These are phyloP conservation scores for Zymoseptoria brevis DNA, from an alignment of 2,329 filamentous ascomycete species.

Conservation along the genomic window DNA sequence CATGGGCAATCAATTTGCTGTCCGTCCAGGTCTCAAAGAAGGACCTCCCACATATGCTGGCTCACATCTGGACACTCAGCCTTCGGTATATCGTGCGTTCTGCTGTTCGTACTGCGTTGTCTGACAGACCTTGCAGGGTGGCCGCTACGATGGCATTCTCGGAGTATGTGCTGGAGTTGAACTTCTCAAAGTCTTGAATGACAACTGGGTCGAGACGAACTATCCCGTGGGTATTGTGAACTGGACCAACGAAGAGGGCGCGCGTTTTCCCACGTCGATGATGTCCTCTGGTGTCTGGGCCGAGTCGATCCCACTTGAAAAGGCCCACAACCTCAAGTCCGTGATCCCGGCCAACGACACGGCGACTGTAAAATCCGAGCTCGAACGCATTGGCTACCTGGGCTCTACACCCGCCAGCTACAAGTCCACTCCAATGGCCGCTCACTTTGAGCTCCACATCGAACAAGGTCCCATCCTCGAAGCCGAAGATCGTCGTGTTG, in stretches of 20 bases:
- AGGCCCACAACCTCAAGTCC: conserved; percentile 55
- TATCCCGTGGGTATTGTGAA: conserved; percentile 68
- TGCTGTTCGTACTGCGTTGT: conserved; percentile 2
- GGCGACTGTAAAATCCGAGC: conserved; percentile 58
- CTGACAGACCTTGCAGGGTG: conserved; percentile 37
- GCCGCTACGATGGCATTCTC: conserved; percentile 68
- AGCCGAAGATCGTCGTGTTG: conserved; percentile 53
- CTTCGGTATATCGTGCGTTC: conserved; percentile 36
- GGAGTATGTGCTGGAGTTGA: conserved; percentile 68
- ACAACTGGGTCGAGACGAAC: conserved; percentile 59
- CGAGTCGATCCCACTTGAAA: conserved; percentile 53
- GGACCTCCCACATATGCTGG: conserved; percentile 61
- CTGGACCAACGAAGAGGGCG: conserved; percentile 79
- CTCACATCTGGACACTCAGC: conserved; percentile 54
- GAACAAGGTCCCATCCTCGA: conserved; percentile 76
- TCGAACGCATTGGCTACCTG: conserved; percentile 64
- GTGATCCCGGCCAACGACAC: conserved; percentile 48
- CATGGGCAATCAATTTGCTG: conserved; percentile 76
- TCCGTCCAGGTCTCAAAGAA: conserved; percentile 54
- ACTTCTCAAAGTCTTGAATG: conserved; percentile 59
- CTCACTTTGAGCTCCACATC: conserved; percentile 78
- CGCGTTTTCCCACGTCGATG: conserved; percentile 70
- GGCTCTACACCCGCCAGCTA: conserved; percentile 51
- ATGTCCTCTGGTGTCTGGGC: conserved; percentile 70
- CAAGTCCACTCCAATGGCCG: conserved; percentile 57